Evolutionary conservation across 129 eudicot genomes (phyloP).

Genomic region (Solidago caesia): DNA sequence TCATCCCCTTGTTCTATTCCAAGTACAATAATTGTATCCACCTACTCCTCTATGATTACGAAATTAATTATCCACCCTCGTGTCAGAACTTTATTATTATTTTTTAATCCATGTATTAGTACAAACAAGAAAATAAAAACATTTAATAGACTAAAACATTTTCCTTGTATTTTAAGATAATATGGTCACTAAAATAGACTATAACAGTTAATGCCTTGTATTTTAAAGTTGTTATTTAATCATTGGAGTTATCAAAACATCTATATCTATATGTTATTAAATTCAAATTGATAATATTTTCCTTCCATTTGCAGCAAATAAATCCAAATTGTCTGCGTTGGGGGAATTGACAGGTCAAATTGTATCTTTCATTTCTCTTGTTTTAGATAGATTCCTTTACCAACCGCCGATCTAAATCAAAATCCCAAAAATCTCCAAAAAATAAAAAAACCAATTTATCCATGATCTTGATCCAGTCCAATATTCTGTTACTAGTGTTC

Average conservation of each 20-base stretch:
- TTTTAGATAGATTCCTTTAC: background rate
- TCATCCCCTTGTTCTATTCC: no score
- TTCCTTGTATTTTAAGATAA: background rate
- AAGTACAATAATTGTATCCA: no score
- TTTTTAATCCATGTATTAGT: no score
- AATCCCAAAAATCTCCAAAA: conserved; percentile 1
- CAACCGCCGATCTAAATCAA: background rate
- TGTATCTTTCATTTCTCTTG: background rate
- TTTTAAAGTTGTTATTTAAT: background rate
- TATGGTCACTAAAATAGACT: background rate
- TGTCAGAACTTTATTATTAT: no score
- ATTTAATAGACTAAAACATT: no score
- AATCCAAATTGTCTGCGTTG: conserved; percentile 30
- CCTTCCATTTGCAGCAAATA: background rate
- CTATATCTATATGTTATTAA: background rate
- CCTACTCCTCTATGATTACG: no score
- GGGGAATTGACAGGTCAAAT: conserved; percentile 22
- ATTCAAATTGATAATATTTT: background rate
- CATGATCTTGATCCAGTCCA: conserved; percentile 15
- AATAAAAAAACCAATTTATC: background rate
- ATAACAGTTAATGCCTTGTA: background rate
- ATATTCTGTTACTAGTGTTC: background rate
- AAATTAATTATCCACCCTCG: no score
- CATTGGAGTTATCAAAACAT: background rate
- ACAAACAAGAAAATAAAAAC: no score